These are phyloP conservation scores for Saprolegnia diclina DNA, from an alignment of 352 stramenopile species.

Conservation along the genomic window DNA sequence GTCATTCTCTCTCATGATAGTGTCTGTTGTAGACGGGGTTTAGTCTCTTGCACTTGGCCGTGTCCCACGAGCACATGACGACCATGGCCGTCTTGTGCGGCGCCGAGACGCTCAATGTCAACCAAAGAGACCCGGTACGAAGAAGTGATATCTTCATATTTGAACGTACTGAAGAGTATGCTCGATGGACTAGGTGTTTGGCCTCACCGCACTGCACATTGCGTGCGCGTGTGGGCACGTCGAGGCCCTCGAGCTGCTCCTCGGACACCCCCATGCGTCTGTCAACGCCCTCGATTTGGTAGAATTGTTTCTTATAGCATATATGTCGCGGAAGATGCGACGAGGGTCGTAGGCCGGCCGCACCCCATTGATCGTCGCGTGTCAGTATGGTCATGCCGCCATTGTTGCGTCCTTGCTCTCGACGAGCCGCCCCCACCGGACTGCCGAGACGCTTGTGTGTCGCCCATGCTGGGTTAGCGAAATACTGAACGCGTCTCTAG, in stretches of 20 bases:
- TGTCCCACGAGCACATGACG: neutral
- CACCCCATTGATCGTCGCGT: neutral
- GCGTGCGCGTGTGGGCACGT: neutral
- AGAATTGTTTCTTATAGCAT: neutral
- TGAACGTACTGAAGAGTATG: neutral
- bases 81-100: neutral
- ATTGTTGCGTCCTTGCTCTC: neutral
- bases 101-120: neutral
- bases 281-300: neutral
- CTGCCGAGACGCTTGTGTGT: neutral
- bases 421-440: neutral
- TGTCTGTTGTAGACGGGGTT: neutral
- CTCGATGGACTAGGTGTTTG: neutral
- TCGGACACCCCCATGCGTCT: neutral
- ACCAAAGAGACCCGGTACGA: neutral
- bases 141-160: neutral
- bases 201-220: neutral
- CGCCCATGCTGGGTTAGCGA: neutral
- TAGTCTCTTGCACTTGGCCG: neutral
- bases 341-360: neutral
- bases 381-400: neutral
- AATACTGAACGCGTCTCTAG: neutral
- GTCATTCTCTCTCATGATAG: neutral
- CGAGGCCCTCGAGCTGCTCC: neutral
- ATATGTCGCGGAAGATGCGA: neutral